These are phyloP conservation scores for Sisymbrium altissimum DNA, from an alignment of 345 rosid species.

Conservation along the genomic window DNA sequence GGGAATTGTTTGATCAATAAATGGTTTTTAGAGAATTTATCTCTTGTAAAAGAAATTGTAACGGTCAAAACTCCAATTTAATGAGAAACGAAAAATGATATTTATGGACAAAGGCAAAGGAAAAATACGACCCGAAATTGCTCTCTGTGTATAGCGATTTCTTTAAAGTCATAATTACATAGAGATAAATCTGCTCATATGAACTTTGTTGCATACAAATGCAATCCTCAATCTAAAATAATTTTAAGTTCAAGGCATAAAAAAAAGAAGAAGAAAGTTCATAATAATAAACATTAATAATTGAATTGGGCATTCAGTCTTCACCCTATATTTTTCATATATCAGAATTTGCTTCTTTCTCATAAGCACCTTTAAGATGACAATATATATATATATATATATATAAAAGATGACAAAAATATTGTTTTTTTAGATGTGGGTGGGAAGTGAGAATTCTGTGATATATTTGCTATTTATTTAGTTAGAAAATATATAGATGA, in stretches of 20 bases:
- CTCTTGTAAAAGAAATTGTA: background rate
- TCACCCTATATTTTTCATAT: too few species aligned
- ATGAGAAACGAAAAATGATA: background rate
- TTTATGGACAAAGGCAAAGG: background rate
- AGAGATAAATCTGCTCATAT: background rate
- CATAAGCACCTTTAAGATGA: too few species aligned
- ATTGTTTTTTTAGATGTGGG: background rate
- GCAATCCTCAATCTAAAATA: background rate
- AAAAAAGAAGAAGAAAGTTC: background rate
- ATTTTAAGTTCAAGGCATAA: background rate
- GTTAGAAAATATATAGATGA: conserved; percentile 62
- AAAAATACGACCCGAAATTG: background rate
- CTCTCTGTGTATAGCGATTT: background rate
- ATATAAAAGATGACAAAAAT: too few species aligned
- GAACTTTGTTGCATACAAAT: background rate
- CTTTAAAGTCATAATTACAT: background rate
- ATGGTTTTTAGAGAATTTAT: background rate
- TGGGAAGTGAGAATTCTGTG: background rate
- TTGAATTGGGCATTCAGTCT: too few species aligned
- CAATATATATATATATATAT: background rate
- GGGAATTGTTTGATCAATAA: background rate
- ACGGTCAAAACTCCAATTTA: background rate
- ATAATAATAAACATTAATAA: background rate
- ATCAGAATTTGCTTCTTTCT: too few species aligned
- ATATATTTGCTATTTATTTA: background rate